These are phyloP conservation scores for Pueraria montana DNA, from an alignment of 306 rosid species.

Conservation along the genomic window DNA sequence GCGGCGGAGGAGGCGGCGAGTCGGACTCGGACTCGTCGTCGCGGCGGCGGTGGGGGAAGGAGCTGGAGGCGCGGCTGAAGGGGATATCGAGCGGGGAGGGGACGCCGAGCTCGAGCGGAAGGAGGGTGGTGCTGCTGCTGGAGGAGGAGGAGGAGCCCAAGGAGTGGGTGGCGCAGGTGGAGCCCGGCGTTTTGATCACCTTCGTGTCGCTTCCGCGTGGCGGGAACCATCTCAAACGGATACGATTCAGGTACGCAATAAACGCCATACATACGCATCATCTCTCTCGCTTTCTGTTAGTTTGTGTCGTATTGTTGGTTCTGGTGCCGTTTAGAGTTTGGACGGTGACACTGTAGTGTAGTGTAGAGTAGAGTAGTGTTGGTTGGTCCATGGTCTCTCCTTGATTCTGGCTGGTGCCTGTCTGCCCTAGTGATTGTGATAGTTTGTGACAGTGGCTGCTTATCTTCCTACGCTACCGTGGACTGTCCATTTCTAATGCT, in stretches of 20 bases:
- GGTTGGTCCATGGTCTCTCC: background rate
- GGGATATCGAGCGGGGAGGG: constrained; percentile 94
- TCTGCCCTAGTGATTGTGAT: too few species aligned
- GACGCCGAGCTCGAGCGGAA: constrained; percentile 72
- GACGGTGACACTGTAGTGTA: background rate
- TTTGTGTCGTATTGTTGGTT: constrained; percentile 26
- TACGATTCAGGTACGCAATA: constrained; percentile 80
- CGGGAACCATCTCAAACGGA: constrained; percentile 86
- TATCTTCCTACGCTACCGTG: background rate
- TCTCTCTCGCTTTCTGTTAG: too few species aligned
- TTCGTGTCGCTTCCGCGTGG: constrained; percentile 84
- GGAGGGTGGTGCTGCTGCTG: constrained; percentile 61
- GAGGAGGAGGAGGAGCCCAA: constrained; percentile 75
- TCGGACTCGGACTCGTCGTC: constrained; percentile 72
- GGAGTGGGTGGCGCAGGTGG: constrained; percentile 96
- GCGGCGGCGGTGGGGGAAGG: constrained; percentile 93
- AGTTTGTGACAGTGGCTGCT: background rate
- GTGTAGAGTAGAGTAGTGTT: too few species aligned
- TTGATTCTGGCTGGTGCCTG: background rate
- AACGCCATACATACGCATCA: too few species aligned
- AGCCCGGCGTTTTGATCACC: constrained; percentile 86
- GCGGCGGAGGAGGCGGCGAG: constrained; percentile 45
- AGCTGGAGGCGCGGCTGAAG: constrained; percentile 90
- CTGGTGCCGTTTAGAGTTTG: constrained; percentile 39
- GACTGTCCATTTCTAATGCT: too few species aligned